These are phyloP conservation scores for Nigrograna mackinnonii DNA, from an alignment of 2,329 filamentous ascomycete species.

Conservation along the genomic window DNA sequence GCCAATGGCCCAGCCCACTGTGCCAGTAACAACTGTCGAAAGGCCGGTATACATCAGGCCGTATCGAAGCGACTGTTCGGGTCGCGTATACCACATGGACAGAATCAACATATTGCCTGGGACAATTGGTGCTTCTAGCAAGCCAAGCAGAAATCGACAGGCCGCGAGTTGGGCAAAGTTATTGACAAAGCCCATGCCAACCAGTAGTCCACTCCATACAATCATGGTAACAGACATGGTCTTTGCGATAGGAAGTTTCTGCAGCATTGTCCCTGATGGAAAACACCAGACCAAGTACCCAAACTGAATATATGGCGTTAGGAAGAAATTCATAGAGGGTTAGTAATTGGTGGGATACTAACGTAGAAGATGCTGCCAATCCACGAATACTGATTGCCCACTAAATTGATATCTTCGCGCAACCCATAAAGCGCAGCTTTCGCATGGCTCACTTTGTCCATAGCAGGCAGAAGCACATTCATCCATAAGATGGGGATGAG, in stretches of 20 bases:
- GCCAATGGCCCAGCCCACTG: conserved; percentile 28
- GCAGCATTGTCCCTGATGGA: conserved; percentile 16
- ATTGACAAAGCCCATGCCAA: conserved; percentile 15
- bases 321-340: conserved; percentile 4
- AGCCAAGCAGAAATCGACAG: conserved; percentile 58
- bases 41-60: conserved; percentile 35
- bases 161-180: conserved; percentile 49
- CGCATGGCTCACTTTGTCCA: conserved; percentile 21
- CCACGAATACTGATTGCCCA: conserved; percentile 25
- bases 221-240: conserved; percentile 14
- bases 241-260: conserved; percentile 21
- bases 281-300: conserved; percentile 25
- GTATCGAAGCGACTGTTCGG: conserved; percentile 35
- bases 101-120: conserved; percentile 15
- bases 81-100: conserved; percentile 45
- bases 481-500: conserved; percentile 46
- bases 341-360: neutral
- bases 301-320: too few species aligned
- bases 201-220: conserved; percentile 19
- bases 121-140: conserved; percentile 60
- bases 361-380: conserved; percentile 21
- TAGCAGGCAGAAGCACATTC: conserved; percentile 20
- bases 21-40: conserved; percentile 38
- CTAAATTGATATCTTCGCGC: conserved; percentile 19
- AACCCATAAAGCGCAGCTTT: conserved; percentile 28